phyloP scores from a whole-genome alignment of 495 filamentous ascomycete species.

The Tuber umbilicatum region DNA sequence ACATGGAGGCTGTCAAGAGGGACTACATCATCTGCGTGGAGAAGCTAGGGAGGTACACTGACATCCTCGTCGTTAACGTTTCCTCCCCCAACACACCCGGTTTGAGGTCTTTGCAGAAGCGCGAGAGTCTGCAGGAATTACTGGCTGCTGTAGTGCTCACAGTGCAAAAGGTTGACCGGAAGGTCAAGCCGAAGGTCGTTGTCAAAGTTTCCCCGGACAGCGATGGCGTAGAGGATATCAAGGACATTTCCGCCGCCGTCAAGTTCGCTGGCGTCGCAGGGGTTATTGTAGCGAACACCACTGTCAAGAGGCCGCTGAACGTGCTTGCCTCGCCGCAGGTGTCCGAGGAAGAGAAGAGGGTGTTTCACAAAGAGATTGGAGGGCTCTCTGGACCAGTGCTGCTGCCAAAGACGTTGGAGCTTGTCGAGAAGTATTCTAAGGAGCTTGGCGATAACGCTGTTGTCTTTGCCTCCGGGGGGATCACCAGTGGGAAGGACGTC shows the following conservation, averaged over 20 bases:
- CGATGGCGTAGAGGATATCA: conserved; percentile 71
- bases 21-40: conserved; percentile 87
- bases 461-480: conserved; percentile 84
- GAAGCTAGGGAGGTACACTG: conserved; percentile 73
- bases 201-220: conserved; percentile 97
- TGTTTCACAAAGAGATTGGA: conserved; percentile 63
- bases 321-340: conserved; percentile 58
- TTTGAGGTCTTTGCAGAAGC: conserved; percentile 71
- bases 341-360: conserved; percentile 57
- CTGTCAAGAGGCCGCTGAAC: conserved; percentile 67
- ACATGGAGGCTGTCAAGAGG: conserved; percentile 71
- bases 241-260: conserved; percentile 80
- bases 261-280: conserved; percentile 80
- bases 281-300: conserved; percentile 97
- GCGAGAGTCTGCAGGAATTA: conserved; percentile 71
- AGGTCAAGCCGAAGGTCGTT: conserved; percentile 75
- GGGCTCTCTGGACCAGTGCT: conserved; percentile 86
- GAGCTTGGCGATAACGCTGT: conserved; percentile 56
- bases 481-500: conserved; percentile 76
- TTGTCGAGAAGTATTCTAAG: conserved; percentile 72
- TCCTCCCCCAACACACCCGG: conserved; percentile 94
- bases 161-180: conserved; percentile 58
- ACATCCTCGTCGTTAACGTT: conserved; percentile 93
- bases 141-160: conserved; percentile 75
- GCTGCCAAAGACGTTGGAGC: conserved; percentile 64